These are phyloP conservation scores for Babesia bovis DNA, from an alignment of 169 alveolate genomes.

Conservation along the genomic window DNA sequence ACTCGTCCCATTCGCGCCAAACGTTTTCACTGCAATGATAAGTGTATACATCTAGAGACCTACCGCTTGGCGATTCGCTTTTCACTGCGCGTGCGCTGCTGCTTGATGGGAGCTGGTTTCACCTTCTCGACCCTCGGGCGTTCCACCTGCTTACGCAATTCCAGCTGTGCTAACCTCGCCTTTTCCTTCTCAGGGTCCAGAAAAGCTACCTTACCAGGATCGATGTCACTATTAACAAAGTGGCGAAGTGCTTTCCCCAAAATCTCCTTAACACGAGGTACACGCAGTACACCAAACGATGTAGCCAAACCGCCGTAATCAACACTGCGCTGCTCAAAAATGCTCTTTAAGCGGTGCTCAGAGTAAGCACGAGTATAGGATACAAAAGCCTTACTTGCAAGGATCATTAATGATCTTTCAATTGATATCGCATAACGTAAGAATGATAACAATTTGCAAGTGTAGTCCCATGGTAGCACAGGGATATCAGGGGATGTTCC, in stretches of 20 bases:
- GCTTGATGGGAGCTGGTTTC: not conserved
- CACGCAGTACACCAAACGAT: slow-evolving; percentile 85
- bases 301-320: slow-evolving; percentile 80
- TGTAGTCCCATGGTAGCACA: slow-evolving; percentile 38
- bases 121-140: not conserved
- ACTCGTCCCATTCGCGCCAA: slow-evolving; percentile 58
- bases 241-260: slow-evolving; percentile 63
- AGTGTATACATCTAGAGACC: not conserved
- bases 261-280: slow-evolving; percentile 93
- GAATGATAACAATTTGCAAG: slow-evolving; percentile 31
- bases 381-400: slow-evolving; percentile 84
- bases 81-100: slow-evolving; percentile 70
- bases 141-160: not conserved
- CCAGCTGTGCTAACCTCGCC: slow-evolving; percentile 24
- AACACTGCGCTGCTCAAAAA: slow-evolving; percentile 41
- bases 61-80: slow-evolving; percentile 72
- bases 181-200: slow-evolving; percentile 38
- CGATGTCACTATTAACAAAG: slow-evolving; percentile 30
- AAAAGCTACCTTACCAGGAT: slow-evolving; percentile 45
- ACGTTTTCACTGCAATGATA: slow-evolving; percentile 6
- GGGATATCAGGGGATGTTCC: slow-evolving; percentile 27
- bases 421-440: slow-evolving; percentile 4
- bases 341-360: slow-evolving; percentile 48
- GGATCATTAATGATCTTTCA: slow-evolving; percentile 38
- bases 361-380: slow-evolving; percentile 86